Base-by-base conservation (phyloP, 164 flowering plant genomes). In the Stephania japonica region DNA sequence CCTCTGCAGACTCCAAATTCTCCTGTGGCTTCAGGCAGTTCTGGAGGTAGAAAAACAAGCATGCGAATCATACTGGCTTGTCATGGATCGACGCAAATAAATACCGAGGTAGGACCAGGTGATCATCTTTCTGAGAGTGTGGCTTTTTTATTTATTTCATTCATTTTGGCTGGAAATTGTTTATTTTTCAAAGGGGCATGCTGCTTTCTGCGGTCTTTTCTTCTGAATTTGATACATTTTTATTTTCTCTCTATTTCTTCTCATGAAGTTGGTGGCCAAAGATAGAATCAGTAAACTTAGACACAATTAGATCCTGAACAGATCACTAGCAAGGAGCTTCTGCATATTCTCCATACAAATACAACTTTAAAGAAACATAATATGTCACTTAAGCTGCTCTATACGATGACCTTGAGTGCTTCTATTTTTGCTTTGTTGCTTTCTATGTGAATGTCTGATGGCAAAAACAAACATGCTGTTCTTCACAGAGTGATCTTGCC, bases 1-100 rank as follows among this genome's bases (percentile, higher is more conserved):
- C 59, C 50, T 13, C 23, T 86, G 90, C 90, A 95, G 99, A 95
- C 97, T 32, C 98, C 99, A 71, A 81, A 80, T 70, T 91, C 98
- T 73, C 98, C 98, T 73, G 71, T 91, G 73, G 88, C 87, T 68
- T 70, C 75, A 79, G 88, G 88, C 68, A 86, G 84, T 76, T 90
- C 94, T 56, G 98, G 68, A 26, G 98, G 98, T 72, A 87, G 97
- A 77, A 92, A 91, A 84, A 24, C 91, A 56, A 81, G 84, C 70
- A 85, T 77, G 75, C 83, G 87, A 69, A 87, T 95, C 63, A 80
- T 95, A 81, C 92, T 95, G 65, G 92, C 86, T 56, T 92, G 88
- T 76, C 87, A 89, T 77, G 97, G 92, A 76, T 80, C 83, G 71
- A 71, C 82, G 42, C 80, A 84, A 75, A 78, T 71, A 65, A 83